Base-by-base conservation (phyloP, 208 protist species). In the Crithidia acanthocephali region DNA sequence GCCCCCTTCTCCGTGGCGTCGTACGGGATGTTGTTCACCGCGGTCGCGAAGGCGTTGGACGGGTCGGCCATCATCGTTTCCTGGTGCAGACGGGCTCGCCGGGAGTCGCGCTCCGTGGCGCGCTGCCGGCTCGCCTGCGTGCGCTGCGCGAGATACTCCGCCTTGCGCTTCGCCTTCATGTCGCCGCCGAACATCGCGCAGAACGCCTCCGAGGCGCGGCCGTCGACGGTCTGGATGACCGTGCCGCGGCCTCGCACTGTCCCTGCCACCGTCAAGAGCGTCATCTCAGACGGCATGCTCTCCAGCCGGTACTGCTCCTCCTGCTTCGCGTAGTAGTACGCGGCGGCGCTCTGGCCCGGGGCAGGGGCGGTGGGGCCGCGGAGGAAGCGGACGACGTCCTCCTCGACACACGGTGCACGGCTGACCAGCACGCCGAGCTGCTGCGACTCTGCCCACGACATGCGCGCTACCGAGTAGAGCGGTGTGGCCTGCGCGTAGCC, bases 381-480 rank as follows among this genome's bases (percentile, higher is more conserved):
- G 13, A 56, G 32, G 9, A 68, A 71, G 42, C 65, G 68, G 0
- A 66, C 62, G 37, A 82, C 35, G 25, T 80, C 40, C 10, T 55
- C 37, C 59, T 74, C 71, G 0, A 75, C 60, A 61, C 71, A 83
- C 27, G 84, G 80, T 4, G 83, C 76, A 8, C 65, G 67, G 65
- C 83, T 89, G 2, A 82, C 56, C 16, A 88, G 64, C 27, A 86
- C 79, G 16, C 62, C 68, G 13, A 95, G 62, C 47, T 95, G 87
- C 71, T 91, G 78, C 15, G 68, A 65, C 22, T 68, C 52, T 8
- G 83, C 80, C 88, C 88, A 93, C 22, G 69, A 71, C 62, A 95
- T 87, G 16, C 62, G 42, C 18, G 63, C 68, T 35, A 91, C 76
- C 22, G 52, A 35, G 75, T 85, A 91, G 33, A 66, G 42, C 28